These are phyloP conservation scores for Sanghuangporus weigelae DNA, from an alignment of 1,284 basidiomycete genomes.

Conservation along the genomic window DNA sequence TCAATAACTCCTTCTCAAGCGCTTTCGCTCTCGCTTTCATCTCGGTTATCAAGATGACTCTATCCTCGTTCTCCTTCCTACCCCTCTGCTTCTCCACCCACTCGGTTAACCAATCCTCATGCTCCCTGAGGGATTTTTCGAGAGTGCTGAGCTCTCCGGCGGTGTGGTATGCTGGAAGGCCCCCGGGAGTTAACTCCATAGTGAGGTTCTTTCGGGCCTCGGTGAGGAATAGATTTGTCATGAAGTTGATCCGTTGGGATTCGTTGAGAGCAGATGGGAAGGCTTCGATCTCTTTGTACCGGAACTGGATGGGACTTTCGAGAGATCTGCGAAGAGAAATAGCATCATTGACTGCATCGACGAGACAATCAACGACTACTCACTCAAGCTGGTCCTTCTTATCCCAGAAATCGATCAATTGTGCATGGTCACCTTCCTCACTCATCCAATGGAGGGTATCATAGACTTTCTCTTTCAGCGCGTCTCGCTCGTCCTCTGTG, in stretches of 20 bases:
- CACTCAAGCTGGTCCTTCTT: conserved; percentile 80
- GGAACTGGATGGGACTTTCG: conserved; percentile 78
- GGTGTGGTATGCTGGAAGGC: conserved; percentile 72
- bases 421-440: conserved; percentile 82
- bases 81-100: conserved; percentile 77
- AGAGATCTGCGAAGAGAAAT: conserved; percentile 46
- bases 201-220: conserved; percentile 75
- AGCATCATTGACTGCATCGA: not conserved
- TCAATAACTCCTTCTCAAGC: conserved; percentile 70
- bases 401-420: conserved; percentile 65
- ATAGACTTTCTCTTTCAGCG: conserved; percentile 59
- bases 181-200: conserved; percentile 43
- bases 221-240: conserved; percentile 72
- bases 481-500: conserved; percentile 62
- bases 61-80: conserved; percentile 70
- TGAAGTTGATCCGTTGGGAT: conserved; percentile 80
- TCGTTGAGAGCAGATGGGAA: conserved; percentile 70
- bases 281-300: conserved; percentile 82
- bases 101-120: conserved; percentile 76
- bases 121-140: conserved; percentile 68
- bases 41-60: conserved; percentile 75
- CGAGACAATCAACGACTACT: conserved; percentile 29
- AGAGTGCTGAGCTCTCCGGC: conserved; percentile 74
- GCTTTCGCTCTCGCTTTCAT: conserved; percentile 78
- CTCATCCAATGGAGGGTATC: conserved; percentile 80